Evolutionary conservation across 2,329 filamentous ascomycete genomes (phyloP), one percentile per base, ranked within the genome.

Genomic region (Cladosporium sp.): DNA sequence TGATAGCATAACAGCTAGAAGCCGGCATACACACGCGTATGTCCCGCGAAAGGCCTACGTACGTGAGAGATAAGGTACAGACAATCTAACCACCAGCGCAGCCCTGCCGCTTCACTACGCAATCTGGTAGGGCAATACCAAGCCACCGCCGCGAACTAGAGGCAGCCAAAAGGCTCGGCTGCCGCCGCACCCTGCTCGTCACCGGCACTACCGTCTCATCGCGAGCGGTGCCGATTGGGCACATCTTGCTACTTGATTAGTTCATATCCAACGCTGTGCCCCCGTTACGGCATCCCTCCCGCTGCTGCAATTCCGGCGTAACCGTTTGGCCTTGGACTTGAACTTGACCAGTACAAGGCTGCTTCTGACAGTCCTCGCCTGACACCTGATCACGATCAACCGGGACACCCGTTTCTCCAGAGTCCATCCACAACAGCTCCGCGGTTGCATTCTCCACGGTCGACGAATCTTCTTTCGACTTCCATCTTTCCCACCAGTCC

Each of bases 151-250:
- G 21, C 28, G 34, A 13, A 53, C 58, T 61, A 54, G n/a, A 54
- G 26, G 51, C 39, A 18, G 48, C 46, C 39, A 32, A 32, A 54
- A 54, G 51, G 51, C 39, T 49, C 39, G 43, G 39, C n/a, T 23
- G 26, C 23, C 58, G 43, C 26, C 30, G 11, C 54, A 36, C 18
- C 54, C 54, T 26, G 28, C 25, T 30, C 49, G 49, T 18, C 49
- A 30, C 49, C 49, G 49, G 49, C 39, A 46, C 39, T 46, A 46
- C 39, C 39, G 51, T 54, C 51, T 32, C 26, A 46, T 46, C 30
- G 54, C 54, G 54, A n/a, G 54, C 26, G 30, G 23, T 59, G 46
- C 58, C 58, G 58, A 61, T 61, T 61, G 58, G 57, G 43, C 58
- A 28, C 18, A 30, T 54, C n/a, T 8, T 32, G 10, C 25, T n/a